Evolutionary conservation across 2,329 filamentous ascomycete species (phyloP), one percentile per base, ranked within the genome.

Genomic region (Clarireedia sp.): DNA sequence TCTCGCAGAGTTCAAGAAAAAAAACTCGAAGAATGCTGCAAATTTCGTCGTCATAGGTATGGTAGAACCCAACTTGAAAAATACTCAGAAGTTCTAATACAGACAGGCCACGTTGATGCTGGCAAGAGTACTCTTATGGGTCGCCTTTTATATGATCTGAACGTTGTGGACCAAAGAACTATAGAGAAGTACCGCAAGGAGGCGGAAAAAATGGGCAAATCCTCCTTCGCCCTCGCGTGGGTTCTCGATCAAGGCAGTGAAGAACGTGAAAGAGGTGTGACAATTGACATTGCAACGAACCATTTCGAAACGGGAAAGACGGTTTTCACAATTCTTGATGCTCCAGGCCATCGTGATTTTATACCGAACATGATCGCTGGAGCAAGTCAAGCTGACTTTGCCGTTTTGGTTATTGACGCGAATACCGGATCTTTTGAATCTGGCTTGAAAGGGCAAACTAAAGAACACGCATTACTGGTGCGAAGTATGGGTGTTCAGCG

Each of bases 341-440:
- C 94, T 0, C 94, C 94, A 0, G 94, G 94, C 0, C 94, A 99
- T 71, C 82, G 85, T 58, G 94, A 99, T 69, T 99, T 97, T 68
- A 90, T 99, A 19, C 94, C 94, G 0, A 99, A 96, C 70, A 99
- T 99, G 94, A 96, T 99, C 69, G 92, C 92, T 2, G 94, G 94
- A 14, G 90, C 92, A 3, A 94, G 89, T 57, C 92, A 96, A 71
- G 95, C 94, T 9, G 94, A 99, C 69, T 94, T 97, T 70, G 94
- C 91, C 0, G 87, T 99, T 0, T 76, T 99, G 3, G 94, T 99
- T 19, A 89, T 99, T 58, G 94, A 99, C 69, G 87, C 92, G 4
- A 86, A 87, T 56, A 89, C 83, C 0, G 94, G 92, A 36, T 91
- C 91, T 36, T 96, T 97, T 62, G 94, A 99, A 69, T 90, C 90